A percentile compares a stretch with the other conserved stretches of the same genome.
Conservation (phyloP, 2,329 filamentous ascomycete species). For the Biscogniauxia marginata region DNA sequence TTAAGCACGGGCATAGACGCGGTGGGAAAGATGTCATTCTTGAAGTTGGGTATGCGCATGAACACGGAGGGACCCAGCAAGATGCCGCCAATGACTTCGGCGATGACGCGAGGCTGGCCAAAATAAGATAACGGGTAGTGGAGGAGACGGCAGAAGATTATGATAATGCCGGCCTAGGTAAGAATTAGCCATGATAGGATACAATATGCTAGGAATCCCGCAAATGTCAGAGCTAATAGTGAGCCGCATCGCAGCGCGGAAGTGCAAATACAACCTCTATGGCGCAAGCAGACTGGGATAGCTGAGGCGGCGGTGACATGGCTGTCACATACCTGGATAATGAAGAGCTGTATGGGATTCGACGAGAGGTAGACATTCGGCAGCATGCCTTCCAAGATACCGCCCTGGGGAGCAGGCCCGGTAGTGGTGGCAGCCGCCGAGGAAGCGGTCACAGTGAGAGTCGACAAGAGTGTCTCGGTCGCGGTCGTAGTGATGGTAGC, state of each 20-base stretch:
- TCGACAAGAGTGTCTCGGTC: conserved; percentile 21
- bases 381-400: conserved; percentile 69
- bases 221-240: too few relatives aligned
- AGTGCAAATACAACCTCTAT: too few relatives aligned
- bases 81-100: conserved; percentile 75
- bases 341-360: conserved; percentile 73
- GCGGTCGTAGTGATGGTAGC: conserved; percentile 21
- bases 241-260: too few relatives aligned
- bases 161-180: conserved; percentile 64
- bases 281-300: too few relatives aligned
- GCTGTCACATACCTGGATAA: conserved; percentile 58
- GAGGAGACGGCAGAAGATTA: conserved; percentile 69
- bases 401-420: conserved; percentile 46
- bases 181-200: conserved; percentile 8
- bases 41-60: conserved; percentile 70
- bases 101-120: conserved; percentile 73
- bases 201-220: too few relatives aligned
- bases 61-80: conserved; percentile 72
- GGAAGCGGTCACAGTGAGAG: conserved; percentile 22
- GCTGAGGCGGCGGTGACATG: too few relatives aligned
- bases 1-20: conserved; percentile 65
- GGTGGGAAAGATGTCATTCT: conserved; percentile 63
- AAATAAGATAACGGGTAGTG: conserved; percentile 71
- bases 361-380: conserved; percentile 67
- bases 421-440: conserved; percentile 24